These are phyloP conservation scores for Pochonia chlamydosporia DNA, from an alignment of 2,329 filamentous ascomycete species.

Conservation along the genomic window DNA sequence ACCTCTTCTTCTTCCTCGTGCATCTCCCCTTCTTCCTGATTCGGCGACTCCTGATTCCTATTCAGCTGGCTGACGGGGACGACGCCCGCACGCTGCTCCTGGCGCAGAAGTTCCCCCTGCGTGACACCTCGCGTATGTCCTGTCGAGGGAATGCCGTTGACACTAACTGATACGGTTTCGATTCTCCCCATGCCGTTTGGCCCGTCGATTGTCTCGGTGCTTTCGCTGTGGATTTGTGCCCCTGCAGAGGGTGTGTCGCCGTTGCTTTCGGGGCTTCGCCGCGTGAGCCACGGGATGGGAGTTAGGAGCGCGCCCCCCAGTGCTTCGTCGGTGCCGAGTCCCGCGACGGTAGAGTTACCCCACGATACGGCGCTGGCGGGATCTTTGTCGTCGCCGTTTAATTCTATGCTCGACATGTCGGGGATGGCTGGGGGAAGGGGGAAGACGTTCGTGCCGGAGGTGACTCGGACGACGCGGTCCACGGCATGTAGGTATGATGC, in stretches of 20 bases:
- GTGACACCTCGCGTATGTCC: constrained; percentile 55
- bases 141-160: constrained; percentile 61
- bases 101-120: constrained; percentile 78
- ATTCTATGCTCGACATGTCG: constrained; percentile 48
- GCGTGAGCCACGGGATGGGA: constrained; percentile 82
- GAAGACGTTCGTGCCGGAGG: constrained; percentile 73
- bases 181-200: constrained; percentile 74
- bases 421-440: constrained; percentile 67
- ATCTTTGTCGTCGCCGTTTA: constrained; percentile 55
- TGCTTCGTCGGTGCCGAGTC: constrained; percentile 77
- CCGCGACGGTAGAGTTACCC: constrained; percentile 39
- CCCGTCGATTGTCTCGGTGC: constrained; percentile 74
- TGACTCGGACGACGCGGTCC: constrained; percentile 85
- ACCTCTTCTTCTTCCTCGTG: constrained; percentile 53
- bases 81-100: constrained; percentile 78
- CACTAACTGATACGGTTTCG: constrained; percentile 72
- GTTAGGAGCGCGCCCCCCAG: constrained; percentile 87
- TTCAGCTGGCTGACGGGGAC: constrained; percentile 61
- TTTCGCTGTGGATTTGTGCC: constrained; percentile 58
- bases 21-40: constrained; percentile 20
- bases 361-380: constrained; percentile 36
- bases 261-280: constrained; percentile 26
- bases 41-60: constrained; percentile 29
- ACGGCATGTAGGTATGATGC: constrained; percentile 84
- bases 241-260: constrained; percentile 19